Conservation (phyloP, 768 basidiomycete genomes). For the Leucosporidium scottii region DNA sequence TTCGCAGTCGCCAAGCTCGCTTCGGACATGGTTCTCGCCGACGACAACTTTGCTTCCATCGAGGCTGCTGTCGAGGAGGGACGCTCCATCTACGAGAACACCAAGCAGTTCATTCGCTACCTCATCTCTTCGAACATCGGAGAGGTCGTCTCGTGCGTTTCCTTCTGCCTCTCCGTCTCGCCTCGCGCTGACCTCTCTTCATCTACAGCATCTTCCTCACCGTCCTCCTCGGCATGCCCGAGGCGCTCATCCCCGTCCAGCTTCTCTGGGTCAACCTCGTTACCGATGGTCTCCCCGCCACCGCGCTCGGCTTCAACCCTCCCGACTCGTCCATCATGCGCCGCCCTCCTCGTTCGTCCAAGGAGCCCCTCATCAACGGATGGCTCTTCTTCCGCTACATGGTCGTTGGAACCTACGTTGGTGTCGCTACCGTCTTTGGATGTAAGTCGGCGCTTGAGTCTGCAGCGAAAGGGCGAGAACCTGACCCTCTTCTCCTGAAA, state of each 20-base stretch:
- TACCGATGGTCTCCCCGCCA: constrained; percentile 91
- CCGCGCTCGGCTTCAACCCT: constrained; percentile 95
- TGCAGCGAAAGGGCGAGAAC: no score
- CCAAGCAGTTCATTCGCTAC: constrained; percentile 99
- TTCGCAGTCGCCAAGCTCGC: constrained; percentile 78
- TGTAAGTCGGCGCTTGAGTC: constrained; percentile 40
- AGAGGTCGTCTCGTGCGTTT: constrained; percentile 61
- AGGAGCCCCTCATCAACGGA: constrained; percentile 79
- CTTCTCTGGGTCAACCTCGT: constrained; percentile 97
- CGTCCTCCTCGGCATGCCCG: constrained; percentile 97
- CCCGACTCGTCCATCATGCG: constrained; percentile 89
- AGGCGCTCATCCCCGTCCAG: constrained; percentile 95
- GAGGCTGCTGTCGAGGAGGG: constrained; percentile 96
- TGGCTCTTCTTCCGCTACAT: constrained; percentile 97
- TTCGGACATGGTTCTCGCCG: constrained; percentile 94
- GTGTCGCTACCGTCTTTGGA: constrained; percentile 87
- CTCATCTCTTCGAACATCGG: constrained; percentile 95
- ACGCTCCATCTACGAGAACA: constrained; percentile 96
- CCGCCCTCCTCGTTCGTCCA: constrained; percentile 79
- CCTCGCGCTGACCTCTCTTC: background rate
- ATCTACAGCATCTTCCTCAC: constrained; percentile 78
- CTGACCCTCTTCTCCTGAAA: background rate
- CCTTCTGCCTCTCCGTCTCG: background rate
- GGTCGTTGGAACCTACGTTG: constrained; percentile 88
- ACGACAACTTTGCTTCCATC: constrained; percentile 96